Evolutionary conservation across 176 grass and related monocot species (phyloP).

Genomic region (Musa acuminata): DNA sequence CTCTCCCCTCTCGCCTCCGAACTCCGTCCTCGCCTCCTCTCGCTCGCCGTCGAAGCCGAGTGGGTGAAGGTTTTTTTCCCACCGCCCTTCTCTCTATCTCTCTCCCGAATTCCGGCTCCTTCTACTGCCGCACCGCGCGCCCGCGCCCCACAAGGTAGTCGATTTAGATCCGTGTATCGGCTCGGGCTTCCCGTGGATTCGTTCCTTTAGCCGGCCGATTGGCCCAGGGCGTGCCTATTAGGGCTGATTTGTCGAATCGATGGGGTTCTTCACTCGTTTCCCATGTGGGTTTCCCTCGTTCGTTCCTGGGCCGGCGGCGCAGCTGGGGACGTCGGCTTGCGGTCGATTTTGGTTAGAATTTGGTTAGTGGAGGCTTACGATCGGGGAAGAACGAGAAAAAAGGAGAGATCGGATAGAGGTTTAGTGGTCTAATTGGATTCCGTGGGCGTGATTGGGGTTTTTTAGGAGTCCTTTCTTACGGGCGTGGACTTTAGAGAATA

Average conservation of each 20-base stretch:
- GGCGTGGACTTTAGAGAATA: neutral
- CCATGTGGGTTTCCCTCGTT: neutral
- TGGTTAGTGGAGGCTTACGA: no score
- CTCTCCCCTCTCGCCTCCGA: neutral
- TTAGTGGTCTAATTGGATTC: neutral
- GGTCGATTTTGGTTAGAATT: neutral
- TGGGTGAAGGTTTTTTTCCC: neutral
- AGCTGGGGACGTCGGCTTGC: neutral
- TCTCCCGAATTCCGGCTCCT: neutral
- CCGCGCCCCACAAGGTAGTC: neutral
- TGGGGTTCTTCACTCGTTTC: neutral
- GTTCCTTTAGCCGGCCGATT: neutral
- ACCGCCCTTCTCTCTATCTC: no score
- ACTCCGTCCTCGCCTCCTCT: neutral
- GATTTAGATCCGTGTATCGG: neutral
- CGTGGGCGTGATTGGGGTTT: neutral
- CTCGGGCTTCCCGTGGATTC: neutral
- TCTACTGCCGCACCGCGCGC: neutral
- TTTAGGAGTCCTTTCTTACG: neutral
- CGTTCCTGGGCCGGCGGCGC: neutral
- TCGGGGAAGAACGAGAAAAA: neutral
- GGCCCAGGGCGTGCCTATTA: neutral
- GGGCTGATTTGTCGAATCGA: neutral
- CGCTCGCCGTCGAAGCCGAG: neutral
- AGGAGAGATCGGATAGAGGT: neutral